A percentile compares a stretch with the other conserved stretches of the same genome.
Conservation (phyloP, 768 basidiomycete genomes). For the Amylocystis lapponica region DNA sequence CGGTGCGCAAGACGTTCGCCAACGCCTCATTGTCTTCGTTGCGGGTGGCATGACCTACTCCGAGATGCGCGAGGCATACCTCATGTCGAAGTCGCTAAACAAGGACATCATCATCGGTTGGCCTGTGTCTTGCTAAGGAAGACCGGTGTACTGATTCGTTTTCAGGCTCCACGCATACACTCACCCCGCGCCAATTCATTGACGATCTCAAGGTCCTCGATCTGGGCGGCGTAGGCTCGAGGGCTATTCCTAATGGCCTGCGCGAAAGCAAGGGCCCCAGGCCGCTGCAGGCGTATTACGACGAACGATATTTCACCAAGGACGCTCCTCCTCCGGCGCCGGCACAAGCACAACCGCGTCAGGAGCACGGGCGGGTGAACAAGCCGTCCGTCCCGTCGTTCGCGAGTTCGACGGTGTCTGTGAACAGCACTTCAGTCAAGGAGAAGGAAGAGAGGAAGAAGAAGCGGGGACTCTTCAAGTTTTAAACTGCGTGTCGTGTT, state of each 20-base stretch:
- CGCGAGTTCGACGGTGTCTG: constrained; percentile 40
- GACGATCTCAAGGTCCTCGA: constrained; percentile 87
- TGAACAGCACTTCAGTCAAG: constrained; percentile 14
- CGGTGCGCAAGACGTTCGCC: constrained; percentile 47
- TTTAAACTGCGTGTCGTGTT: constrained; percentile 28
- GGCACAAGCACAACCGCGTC: constrained; percentile 27
- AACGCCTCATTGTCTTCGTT: constrained; percentile 84
- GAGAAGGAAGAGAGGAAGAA: constrained; percentile 61
- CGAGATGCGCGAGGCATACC: constrained; percentile 86
- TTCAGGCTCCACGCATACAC: constrained; percentile 82
- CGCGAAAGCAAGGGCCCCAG: constrained; percentile 42
- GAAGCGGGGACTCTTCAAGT: constrained; percentile 66
- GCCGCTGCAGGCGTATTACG: constrained; percentile 71
- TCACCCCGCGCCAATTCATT: constrained; percentile 79
- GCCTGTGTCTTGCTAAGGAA: constrained; percentile 4
- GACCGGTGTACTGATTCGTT: neutral
- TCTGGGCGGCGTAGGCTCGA: constrained; percentile 79
- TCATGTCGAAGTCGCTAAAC: constrained; percentile 64
- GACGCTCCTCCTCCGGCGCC: constrained; percentile 53
- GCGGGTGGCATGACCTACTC: constrained; percentile 96
- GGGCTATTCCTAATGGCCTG: constrained; percentile 64
- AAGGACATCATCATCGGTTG: constrained; percentile 92
- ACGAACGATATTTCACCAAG: constrained; percentile 67
- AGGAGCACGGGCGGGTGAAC: constrained; percentile 20
- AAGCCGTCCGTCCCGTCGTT: constrained; percentile 42